phyloP scores from a whole-genome alignment of 2,329 filamentous ascomycete species.

The Cordyceps fumosorosea region DNA sequence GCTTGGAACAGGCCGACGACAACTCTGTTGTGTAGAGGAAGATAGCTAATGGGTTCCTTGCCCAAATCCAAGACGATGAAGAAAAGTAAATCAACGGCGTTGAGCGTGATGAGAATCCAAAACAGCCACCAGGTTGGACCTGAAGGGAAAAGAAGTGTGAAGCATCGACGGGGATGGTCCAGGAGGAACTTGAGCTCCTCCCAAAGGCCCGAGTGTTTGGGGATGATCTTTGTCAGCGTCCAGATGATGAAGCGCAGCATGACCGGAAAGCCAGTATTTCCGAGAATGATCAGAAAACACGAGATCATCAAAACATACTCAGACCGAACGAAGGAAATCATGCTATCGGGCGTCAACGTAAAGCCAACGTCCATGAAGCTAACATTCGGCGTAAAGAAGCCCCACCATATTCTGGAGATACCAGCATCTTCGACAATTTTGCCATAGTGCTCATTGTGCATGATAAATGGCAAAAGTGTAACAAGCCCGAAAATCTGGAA shows the following conservation, averaged over 20 bases:
- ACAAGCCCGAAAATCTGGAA: constrained; percentile 74
- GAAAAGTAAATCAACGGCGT: constrained; percentile 78
- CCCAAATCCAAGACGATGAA: constrained; percentile 89
- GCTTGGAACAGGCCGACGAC: constrained; percentile 89
- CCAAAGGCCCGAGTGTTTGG: constrained; percentile 63
- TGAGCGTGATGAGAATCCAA: constrained; percentile 73
- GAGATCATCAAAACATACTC: constrained; percentile 70
- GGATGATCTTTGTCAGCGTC: constrained; percentile 61
- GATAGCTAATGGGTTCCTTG: constrained; percentile 56
- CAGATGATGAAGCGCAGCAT: constrained; percentile 94
- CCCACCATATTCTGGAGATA: constrained; percentile 77
- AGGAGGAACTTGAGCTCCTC: constrained; percentile 87
- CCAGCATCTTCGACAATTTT: constrained; percentile 54
- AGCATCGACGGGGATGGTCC: constrained; percentile 92
- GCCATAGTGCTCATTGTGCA: constrained; percentile 55
- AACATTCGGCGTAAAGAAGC: constrained; percentile 79
- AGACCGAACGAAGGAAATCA: constrained; percentile 79
- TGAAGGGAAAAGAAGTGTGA: constrained; percentile 86
- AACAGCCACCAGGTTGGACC: constrained; percentile 95
- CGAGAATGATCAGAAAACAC: constrained; percentile 84
- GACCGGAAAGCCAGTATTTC: constrained; percentile 91
- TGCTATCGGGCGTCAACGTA: constrained; percentile 86
- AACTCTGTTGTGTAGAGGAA: constrained; percentile 69
- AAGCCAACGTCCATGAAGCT: constrained; percentile 95
- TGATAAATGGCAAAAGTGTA: constrained; percentile 75